Evolutionary conservation across 345 rosid species (phyloP), one percentile per base, ranked within the genome.

Genomic region (Eucalyptus regnans): DNA sequence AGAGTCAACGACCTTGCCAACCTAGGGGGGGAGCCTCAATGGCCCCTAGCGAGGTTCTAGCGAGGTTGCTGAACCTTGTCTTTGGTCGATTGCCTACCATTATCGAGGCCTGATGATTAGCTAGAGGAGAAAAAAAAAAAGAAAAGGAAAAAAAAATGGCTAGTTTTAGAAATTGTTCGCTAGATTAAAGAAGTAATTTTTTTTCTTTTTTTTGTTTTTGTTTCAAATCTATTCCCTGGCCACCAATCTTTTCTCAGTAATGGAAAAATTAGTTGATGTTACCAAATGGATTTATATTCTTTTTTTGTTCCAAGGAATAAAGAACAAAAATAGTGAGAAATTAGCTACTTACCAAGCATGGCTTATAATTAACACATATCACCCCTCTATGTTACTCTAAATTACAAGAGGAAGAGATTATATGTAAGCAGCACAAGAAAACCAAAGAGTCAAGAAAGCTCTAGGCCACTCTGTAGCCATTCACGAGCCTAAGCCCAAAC

Each of bases 71-170:
- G 0, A 52, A 20, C 58, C 58, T 52, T 18, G 58, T 52, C 25
- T 52, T 52, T 52, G 58, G 10, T 20, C 9, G 5, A 9, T 52
- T 4, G 1, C 0, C 0, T 52, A 2, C 58, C 58, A 52, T 20
- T 25, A 52, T 1, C 0, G 0, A 20, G 25, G 25, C 58, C 0
- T 2, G 1, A 52, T 52, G 25, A 52, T 52, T 4, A 52, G 0
- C 58, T 20, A 52, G 0, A 52, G 25, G 58, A 52, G 58, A 1
- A 52, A 52, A 52, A 52, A 52, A 7, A 9, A 7, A 18, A 0
- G 8, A 52, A 52, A 52, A 4, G 56, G 3, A 20, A 52, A 18
- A 52, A 13, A 52, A 52, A 52, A 52, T 52, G 58, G 58, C 0
- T 52, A 52, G 25, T 20, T 52, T 52, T 5, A 52, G 2, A 52